Base-by-base conservation (phyloP, 352 stramenopile species). In the Pythium catenulatum region DNA sequence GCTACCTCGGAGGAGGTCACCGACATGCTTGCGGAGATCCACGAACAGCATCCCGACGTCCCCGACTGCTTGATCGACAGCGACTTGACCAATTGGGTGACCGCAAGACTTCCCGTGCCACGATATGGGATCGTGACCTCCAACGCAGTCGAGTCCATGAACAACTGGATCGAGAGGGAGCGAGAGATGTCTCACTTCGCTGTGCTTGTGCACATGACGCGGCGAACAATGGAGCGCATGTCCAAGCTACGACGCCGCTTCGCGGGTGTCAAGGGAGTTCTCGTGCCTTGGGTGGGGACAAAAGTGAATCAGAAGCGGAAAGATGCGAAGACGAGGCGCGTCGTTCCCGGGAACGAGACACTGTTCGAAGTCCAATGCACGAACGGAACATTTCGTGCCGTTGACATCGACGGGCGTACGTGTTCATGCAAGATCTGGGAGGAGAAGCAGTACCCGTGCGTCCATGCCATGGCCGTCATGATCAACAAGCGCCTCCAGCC, bases 381-480 rank as follows among this genome's bases (percentile, higher is more conserved):
- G 36, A n/a, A 41, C 30, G 15, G n/a, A 7, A 75, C 65, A 4
- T 75, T 75, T n/a, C 39, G 65, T n/a, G 30, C 58, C n/a, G 65
- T 75, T 23, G 34, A 75, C n/a, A 9, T 75, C 8, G 39, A 37
- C 6, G 25, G 21, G 7, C 65, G 43, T 4, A 54, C 41, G 27
- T 75, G 65, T 23, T 59, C 43, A 17, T 75, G 65, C 41, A 58
- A 58, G 1, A 27, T 59, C 3, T 75, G 65, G 65, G 25, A 75
- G n/a, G 65, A 75, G 27, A 37, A 75, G 3, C 65, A 75, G 65
- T 56, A 75, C 34, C 65, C 65, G n/a, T n/a, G n/a, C n/a, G n/a
- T n/a, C n/a, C n/a, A n/a, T n/a, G n/a, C 46, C 23, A 54, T 54
- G 46, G 23, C 46, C 23, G 46, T 54, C 46, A 54, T 23, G 14